phyloP scores from a whole-genome alignment of 1,139 yeast species.

The Taphrina pruni region DNA sequence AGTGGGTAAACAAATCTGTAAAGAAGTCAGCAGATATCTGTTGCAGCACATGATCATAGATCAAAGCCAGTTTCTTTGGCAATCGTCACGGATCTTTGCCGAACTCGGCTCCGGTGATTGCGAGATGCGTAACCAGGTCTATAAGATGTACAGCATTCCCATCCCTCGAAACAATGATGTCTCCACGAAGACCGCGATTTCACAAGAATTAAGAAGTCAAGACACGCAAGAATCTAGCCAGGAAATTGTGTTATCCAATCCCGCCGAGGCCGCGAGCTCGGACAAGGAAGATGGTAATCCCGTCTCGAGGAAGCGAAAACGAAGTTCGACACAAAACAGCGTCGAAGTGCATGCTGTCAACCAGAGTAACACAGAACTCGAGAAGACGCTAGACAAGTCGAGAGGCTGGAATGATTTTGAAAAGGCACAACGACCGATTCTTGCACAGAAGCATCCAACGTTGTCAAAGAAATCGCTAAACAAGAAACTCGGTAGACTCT shows the following conservation, averaged over 20 bases:
- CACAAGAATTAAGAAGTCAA: background rate
- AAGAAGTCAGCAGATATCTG: background rate
- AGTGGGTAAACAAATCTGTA: background rate
- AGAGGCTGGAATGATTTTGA: constrained; percentile 10
- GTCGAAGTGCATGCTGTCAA: background rate
- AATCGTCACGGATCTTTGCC: constrained; percentile 1
- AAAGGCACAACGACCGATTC: constrained; percentile 8
- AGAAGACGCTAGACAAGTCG: background rate
- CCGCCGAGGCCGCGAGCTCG: background rate
- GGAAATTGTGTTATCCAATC: background rate
- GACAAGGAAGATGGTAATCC: background rate
- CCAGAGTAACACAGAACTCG: background rate
- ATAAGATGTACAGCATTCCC: background rate
- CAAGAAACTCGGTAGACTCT: constrained; percentile 7
- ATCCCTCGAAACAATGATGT: background rate
- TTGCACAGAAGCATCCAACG: constrained; percentile 5
- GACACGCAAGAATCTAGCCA: background rate
- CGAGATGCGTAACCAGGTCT: background rate
- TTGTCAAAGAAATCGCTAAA: constrained; percentile 1
- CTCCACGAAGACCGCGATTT: background rate
- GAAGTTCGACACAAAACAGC: background rate
- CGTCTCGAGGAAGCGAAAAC: background rate
- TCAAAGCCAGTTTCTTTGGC: constrained; percentile 2
- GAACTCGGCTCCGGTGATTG: constrained; percentile 5
- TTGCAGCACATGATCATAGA: constrained; percentile 17